Base-by-base conservation (phyloP, 139 green algal genomes). In the Zygnema cylindricum region DNA sequence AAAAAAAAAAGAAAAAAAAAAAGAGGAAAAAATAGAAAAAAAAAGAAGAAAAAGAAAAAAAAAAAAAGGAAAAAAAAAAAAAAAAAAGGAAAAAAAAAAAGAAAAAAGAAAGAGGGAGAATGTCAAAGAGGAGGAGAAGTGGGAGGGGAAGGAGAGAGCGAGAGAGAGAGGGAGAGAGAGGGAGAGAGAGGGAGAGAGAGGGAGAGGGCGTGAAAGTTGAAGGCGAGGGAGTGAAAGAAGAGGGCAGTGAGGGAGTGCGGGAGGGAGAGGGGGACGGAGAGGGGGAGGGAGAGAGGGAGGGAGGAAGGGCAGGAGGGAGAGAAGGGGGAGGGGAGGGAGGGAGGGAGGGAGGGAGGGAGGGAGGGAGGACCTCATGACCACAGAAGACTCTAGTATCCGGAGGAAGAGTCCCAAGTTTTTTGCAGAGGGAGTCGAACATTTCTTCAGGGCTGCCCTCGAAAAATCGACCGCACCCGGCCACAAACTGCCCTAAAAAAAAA, bases 301-400 rank as follows among this genome's bases (percentile, higher is more conserved):
- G 32, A 33, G 43, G 76, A 33, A 35, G 25, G 71, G n/a, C 2
- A 3, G 49, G 76, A 73, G 41, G 76, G 76, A 7, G 49, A 55
- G 32, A 1, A 0, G 25, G 2, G 71, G 49, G 76, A 35, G 76
- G 76, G 1, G 1, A 1, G 1, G n/a, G 76, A 0, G 25, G 76
- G 49, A 3, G 3, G 76, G 76, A 21, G 32, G 76, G 7, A 36
- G 32, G 43, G 30, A 36, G 23, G 0, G 32, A 11, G 0, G 76
- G 22, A 82, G 76, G n/a, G 32, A 3, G 0, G 49, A 83, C 83
- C 83, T 91, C 86, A 33, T 91, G 86, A 42, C 86, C 86, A 49
- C 86, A 91, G 82, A 57, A 91, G 43, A 91, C 86, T n/a, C 77
- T 43, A 21, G 86, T 91, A 40, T 25, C 43, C n/a, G 86, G 86